phyloP scores from a whole-genome alignment of 192 early-diverging fungal species.

The Rhizoclosmatium globosum region DNA sequence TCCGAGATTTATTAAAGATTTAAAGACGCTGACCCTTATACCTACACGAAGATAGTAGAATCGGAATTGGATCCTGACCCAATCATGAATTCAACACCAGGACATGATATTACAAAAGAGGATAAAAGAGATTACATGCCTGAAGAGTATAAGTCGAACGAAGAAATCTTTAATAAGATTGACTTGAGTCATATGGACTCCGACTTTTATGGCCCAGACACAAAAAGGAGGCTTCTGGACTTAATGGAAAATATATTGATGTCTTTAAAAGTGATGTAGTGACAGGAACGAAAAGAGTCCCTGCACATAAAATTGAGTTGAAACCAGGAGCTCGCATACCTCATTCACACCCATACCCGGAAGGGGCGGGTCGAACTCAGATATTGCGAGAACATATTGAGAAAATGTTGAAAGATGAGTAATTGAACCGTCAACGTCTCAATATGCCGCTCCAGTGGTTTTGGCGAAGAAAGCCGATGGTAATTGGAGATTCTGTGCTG shows the following conservation, averaged over 20 bases:
- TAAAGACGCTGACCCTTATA: too few species aligned
- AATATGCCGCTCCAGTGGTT: conserved; percentile 50
- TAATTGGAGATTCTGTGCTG: conserved; percentile 48
- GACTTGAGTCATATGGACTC: not conserved
- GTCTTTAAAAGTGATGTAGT: not conserved
- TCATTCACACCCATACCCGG: conserved; percentile 12
- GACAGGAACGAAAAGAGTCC: not conserved
- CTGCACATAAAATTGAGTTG: conserved; percentile 9
- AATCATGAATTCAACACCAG: conserved; percentile 6
- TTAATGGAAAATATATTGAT: not conserved
- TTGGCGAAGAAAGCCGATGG: conserved; percentile 61
- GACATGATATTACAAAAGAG: not conserved
- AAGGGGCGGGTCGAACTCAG: conserved; percentile 1
- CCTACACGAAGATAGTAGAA: conserved; percentile 35
- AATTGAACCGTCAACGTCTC: conserved; percentile 47
- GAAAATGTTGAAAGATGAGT: conserved; percentile 45
- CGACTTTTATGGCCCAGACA: not conserved
- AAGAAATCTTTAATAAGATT: not conserved
- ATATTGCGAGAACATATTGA: conserved; percentile 18
- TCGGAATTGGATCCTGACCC: conserved; percentile 1
- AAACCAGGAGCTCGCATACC: conserved; percentile 13
- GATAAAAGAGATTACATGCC: conserved; percentile 7
- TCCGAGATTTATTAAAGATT: too few species aligned
- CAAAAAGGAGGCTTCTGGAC: not conserved
- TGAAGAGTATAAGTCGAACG: not conserved